Evolutionary conservation across 306 rosid genomes (phyloP), one percentile per base, ranked within the genome.

Genomic region (Glycyrrhiza uralensis): DNA sequence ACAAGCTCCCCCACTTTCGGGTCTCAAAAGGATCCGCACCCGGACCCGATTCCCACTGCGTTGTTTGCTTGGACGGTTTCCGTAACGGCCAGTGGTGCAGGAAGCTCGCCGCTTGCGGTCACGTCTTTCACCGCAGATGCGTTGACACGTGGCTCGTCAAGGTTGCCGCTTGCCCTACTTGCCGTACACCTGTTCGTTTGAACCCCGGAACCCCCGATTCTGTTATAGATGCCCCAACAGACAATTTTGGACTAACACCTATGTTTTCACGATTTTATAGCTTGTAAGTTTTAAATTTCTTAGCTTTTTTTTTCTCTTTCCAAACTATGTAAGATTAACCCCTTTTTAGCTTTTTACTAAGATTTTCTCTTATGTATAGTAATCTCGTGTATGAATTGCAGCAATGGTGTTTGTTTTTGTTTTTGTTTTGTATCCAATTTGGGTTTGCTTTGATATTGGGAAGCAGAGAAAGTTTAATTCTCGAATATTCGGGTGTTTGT

Each of bases 101-200:
- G 11, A 83, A 74, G 33, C 96, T 94, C 50, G 26, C 68, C 6
- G 87, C 54, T 0, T 94, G 97, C 46, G 74, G 88, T 17, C 97
- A 94, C 67, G 60, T 89, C 23, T 91, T 91, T 18, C 97, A 94
- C 23, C 79, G 88, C 19, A 76, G 82, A 15, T 94, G 96, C 39
- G 63, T 94, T 20, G 99, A 94, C 76, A 60, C 87, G 46, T 94
- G 99, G 97, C 73, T 94, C 22, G 38, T 88, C 2, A 94, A 87
- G 85, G 85, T 80, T 8, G 81, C 92, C 3, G 86, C 90, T 0
- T 94, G 99, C 36, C 97, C 99, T 58, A 81, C 86, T 28, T 91
- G 97, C 81, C 87, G 99, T 19, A 70, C 91, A 2, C 85, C 85
- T 9, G 96, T 94, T 51, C 82, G 88, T 46, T 80, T 76, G 6